These are phyloP conservation scores for Vitis hybrid DNA, from an alignment of 177 flowering plant species.

Conservation along the genomic window DNA sequence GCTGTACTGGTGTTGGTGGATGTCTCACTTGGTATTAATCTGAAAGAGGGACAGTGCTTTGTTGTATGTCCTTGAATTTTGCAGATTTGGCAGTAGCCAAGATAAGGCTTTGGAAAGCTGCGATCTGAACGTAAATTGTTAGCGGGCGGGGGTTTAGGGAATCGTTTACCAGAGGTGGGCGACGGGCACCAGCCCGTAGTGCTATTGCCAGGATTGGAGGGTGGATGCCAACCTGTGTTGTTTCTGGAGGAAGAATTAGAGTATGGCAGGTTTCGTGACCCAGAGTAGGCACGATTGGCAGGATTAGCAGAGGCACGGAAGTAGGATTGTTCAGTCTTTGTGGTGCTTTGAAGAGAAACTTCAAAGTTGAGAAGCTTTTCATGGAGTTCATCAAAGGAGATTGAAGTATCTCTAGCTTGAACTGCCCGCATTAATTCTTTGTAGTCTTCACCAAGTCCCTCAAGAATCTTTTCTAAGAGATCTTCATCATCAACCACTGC, in stretches of 20 bases:
- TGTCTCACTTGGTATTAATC: neutral
- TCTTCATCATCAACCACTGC: neutral
- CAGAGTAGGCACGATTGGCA: neutral
- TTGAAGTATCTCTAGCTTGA: neutral
- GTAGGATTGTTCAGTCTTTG: neutral
- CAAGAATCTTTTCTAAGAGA: neutral
- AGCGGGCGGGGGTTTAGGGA: too few species aligned
- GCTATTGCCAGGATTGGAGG: neutral
- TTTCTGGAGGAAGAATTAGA: neutral
- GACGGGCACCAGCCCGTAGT: neutral
- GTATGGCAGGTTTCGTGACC: neutral
- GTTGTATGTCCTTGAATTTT: too few species aligned
- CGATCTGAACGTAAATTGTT: too few species aligned
- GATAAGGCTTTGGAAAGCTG: too few species aligned
- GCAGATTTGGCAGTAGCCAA: too few species aligned
- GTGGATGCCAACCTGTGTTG: neutral
- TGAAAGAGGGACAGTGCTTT: too few species aligned
- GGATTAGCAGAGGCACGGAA: neutral
- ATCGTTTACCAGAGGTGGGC: too few species aligned
- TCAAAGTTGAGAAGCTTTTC: neutral
- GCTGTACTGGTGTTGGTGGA: neutral
- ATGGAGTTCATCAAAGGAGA: constrained; percentile 9
- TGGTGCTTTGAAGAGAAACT: neutral
- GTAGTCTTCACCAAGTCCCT: neutral
- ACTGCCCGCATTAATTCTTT: neutral